Conservation (phyloP, 2,329 filamentous ascomycete species). For the Ascochyta pisi region DNA sequence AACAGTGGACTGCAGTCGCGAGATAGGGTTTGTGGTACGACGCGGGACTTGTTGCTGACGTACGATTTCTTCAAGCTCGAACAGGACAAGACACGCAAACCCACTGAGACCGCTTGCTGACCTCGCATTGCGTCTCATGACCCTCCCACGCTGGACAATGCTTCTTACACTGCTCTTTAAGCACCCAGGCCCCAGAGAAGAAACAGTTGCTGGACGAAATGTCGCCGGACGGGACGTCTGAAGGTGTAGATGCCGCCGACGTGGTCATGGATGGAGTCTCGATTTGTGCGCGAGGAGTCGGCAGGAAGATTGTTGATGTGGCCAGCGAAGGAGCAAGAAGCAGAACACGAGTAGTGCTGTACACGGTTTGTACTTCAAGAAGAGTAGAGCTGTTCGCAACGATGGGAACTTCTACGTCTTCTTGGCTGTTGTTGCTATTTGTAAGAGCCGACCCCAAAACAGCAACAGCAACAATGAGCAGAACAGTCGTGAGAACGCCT, state of each 20-base stretch:
- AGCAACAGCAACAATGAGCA: not conserved
- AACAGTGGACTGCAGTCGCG: not conserved
- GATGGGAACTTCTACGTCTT: too few relatives aligned
- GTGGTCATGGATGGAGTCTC: too few relatives aligned
- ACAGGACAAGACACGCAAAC: not conserved
- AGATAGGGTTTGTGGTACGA: not conserved
- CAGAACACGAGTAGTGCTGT: not conserved
- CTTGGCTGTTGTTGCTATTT: not conserved
- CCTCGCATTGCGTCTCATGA: not conserved
- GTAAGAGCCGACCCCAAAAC: not conserved
- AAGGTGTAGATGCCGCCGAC: not conserved
- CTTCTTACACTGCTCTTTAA: not conserved
- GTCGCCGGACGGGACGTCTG: not conserved
- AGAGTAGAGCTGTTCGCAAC: too few relatives aligned
- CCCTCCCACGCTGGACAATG: not conserved
- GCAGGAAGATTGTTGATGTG: constrained; percentile 1
- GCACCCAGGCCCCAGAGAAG: not conserved
- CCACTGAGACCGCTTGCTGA: constrained; percentile 1
- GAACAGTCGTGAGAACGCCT: not conserved
- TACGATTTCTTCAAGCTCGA: not conserved
- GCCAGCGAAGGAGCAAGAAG: not conserved
- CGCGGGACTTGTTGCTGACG: too few relatives aligned
- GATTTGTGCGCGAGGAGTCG: not conserved
- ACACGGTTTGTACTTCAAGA: not conserved
- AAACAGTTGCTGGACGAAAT: not conserved